A percentile compares a stretch with the other conserved stretches of the same genome.
phyloP scores from a whole-genome alignment of 1,139 yeast genomes.

The Neolecta irregularis region DNA sequence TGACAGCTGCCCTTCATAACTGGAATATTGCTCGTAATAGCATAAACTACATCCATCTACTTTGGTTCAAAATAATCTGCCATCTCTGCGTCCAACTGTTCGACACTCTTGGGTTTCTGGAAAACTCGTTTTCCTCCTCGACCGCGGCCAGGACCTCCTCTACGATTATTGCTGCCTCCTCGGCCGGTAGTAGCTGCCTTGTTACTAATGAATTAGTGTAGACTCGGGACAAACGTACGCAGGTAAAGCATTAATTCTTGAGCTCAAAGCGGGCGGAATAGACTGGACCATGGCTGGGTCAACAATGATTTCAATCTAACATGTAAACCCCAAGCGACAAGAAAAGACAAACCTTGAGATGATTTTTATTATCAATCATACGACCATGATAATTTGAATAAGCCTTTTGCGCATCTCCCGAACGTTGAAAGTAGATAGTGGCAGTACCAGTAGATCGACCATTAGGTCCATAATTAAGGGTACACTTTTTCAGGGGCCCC shows the following conservation, averaged over 20 bases:
- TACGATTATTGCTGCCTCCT: constrained; percentile 7
- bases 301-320: constrained; percentile 56
- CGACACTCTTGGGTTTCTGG: constrained; percentile 60
- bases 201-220: too few species aligned
- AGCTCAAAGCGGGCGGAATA: neutral
- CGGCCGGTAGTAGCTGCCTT: too few species aligned
- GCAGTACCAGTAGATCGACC: constrained; percentile 91
- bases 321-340: constrained; percentile 7
- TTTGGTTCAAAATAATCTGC: constrained; percentile 58
- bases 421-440: constrained; percentile 55
- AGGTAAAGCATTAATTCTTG: constrained; percentile 1
- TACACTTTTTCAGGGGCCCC: constrained; percentile 65
- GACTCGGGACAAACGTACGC: too few species aligned
- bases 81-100: constrained; percentile 83
- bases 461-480: constrained; percentile 65
- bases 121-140: constrained; percentile 7
- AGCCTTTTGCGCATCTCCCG: constrained; percentile 56
- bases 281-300: constrained; percentile 36
- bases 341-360: constrained; percentile 30
- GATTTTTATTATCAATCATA: constrained; percentile 68
- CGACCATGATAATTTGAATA: constrained; percentile 81
- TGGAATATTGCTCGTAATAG: too few species aligned
- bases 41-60: too few species aligned
- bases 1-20: too few species aligned
- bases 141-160: too few species aligned